Conservation (phyloP, 495 filamentous ascomycete genomes). For the Rusavskia elegans region DNA sequence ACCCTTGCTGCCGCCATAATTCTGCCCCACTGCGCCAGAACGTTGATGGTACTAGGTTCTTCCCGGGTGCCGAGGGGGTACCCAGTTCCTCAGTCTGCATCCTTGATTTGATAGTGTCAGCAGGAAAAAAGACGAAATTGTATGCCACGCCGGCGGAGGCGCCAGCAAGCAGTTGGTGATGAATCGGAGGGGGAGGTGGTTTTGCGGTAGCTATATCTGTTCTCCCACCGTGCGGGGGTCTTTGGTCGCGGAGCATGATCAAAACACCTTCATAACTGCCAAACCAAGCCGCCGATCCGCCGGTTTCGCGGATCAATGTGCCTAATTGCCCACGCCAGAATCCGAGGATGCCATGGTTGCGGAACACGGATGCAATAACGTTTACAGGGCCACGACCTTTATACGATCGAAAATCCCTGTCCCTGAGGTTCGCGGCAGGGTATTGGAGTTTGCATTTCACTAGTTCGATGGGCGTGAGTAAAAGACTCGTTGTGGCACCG, state of each 20-base stretch:
- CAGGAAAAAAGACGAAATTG: slow-evolving; percentile 93
- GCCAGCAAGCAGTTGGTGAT: slow-evolving; percentile 75
- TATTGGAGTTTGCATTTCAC: slow-evolving; percentile 99
- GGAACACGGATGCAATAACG: slow-evolving; percentile 61
- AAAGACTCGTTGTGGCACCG: slow-evolving; percentile 78
- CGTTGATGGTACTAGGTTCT: slow-evolving; percentile 26
- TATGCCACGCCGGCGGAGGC: slow-evolving; percentile 85
- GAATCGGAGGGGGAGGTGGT: slow-evolving; percentile 38
- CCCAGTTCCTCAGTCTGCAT: slow-evolving; percentile 81
- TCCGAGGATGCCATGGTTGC: slow-evolving; percentile 61
- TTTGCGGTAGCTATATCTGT: background rate
- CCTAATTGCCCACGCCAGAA: slow-evolving; percentile 95
- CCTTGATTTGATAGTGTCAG: slow-evolving; percentile 88
- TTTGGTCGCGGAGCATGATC: slow-evolving; percentile 40
- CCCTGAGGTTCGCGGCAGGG: slow-evolving; percentile 22
- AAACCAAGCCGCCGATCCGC: slow-evolving; percentile 91
- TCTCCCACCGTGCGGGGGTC: slow-evolving; percentile 3
- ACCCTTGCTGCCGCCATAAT: slow-evolving; percentile 65
- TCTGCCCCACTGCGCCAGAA: slow-evolving; percentile 54
- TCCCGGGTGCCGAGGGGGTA: background rate
- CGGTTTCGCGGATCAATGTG: slow-evolving; percentile 85
- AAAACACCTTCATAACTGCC: slow-evolving; percentile 74
- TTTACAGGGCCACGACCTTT: slow-evolving; percentile 31
- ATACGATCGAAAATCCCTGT: slow-evolving; percentile 15
- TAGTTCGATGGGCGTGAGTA: slow-evolving; percentile 89